These are phyloP conservation scores for Huiozyma sinensis DNA, from an alignment of 805 yeast genomes.

Conservation along the genomic window DNA sequence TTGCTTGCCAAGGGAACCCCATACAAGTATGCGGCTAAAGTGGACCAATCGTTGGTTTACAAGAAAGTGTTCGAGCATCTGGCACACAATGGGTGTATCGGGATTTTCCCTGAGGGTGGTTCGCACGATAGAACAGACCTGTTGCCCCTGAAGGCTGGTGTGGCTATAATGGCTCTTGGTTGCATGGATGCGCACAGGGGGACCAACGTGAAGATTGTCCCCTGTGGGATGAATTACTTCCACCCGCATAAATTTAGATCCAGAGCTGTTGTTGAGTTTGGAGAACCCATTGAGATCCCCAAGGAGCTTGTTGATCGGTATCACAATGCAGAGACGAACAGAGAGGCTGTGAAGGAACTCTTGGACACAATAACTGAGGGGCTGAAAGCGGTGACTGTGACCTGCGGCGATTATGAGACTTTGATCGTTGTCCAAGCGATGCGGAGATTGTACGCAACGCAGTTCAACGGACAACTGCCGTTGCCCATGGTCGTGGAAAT, in stretches of 20 bases:
- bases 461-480: conserved; percentile 56
- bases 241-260: conserved; percentile 93
- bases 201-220: conserved; percentile 76
- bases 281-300: conserved; percentile 67
- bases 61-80: conserved; percentile 76
- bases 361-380: conserved; percentile 64
- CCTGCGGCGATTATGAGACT: conserved; percentile 82
- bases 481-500: conserved; percentile 79
- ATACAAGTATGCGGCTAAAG: conserved; percentile 68
- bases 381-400: conserved; percentile 74
- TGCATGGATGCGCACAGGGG: conserved; percentile 72
- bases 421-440: conserved; percentile 86
- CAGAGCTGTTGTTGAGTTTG: conserved; percentile 91
- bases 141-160: conserved; percentile 91
- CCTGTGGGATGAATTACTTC: conserved; percentile 96
- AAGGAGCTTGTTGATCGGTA: conserved; percentile 55
- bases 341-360: conserved; percentile 62
- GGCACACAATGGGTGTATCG: conserved; percentile 69
- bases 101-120: conserved; percentile 97
- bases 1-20: conserved; percentile 41
- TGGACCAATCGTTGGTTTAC: conserved; percentile 80
- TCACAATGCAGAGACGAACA: conserved; percentile 38
- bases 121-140: conserved; percentile 89
- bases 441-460: conserved; percentile 59
- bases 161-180: conserved; percentile 95